Base-by-base conservation (phyloP, 75 land plant genomes). In the Sequoia sempervirens region DNA sequence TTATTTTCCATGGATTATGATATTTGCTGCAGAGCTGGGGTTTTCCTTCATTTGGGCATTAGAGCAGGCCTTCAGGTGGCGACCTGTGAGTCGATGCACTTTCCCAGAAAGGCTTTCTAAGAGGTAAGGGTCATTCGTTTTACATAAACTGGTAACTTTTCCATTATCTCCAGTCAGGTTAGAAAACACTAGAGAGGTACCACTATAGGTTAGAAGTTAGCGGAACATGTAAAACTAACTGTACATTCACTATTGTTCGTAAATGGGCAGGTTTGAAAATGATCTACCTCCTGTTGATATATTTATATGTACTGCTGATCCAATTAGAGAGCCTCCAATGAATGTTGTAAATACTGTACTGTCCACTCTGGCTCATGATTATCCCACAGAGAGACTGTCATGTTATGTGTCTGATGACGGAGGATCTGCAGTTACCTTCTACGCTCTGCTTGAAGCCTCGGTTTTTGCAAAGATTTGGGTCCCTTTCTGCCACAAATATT, bases 341-440 rank as follows among this genome's bases (percentile, higher is more conserved):
- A 52, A 86, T 34, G 83, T 84, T 56, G 75, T 85, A 56, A 85
- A 84, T 74, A 91, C 92, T 1, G 89, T 89, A 5, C 36, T 91
- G 17, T 89, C 92, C 28, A 61, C 87, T 14, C 85, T 91, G 86
- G 88, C 90, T 18, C 79, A 84, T n/a, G 84, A 92, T 37, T 92
- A 92, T 50, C 92, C 92, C 8, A 34, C 75, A 1, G 80, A 87
- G 23, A 92, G 87, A 52, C 83, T 92, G 0, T 69, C 79, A 26
- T 88, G 89, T 74, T 92, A 90, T 78, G 75, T 92, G 5, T 92
- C 90, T 4, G 92, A 91, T 37, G 92, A 91, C 69, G 92, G 90
- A 36, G 90, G 86, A 11, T 89, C 90, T 10, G 74, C 81, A n/a
- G 36, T 91, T 7, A 89, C 86, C 8, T 91, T 89, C 45, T 84